Evolutionary conservation across 2,329 filamentous ascomycete genomes (phyloP), one percentile per base, ranked within the genome.

Genomic region (Phyllachora maydis): DNA sequence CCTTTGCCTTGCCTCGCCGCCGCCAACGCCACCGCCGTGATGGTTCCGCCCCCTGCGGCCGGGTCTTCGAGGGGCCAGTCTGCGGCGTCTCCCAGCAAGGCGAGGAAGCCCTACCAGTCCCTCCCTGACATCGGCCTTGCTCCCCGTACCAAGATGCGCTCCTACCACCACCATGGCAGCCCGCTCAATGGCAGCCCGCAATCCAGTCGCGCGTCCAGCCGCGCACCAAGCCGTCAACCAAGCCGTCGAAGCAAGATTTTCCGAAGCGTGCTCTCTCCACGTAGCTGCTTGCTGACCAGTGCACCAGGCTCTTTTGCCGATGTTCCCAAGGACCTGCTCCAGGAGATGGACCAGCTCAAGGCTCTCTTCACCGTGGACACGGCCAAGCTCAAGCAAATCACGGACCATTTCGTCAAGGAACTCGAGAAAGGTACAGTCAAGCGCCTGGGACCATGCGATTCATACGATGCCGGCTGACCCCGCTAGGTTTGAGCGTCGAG

Each of bases 381-480:
- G 1, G 51, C 63, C 18, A 91, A 78, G 56, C 67, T 95, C 26
- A 95, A 95, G 64, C 51, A 74, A 34, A 83, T 98, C 41, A 85
- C 81, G 19, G 59, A 77, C 25, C 85, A 92, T 47, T 98, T 98
- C 46, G 61, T 90, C 23, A 63, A 61, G 16, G 88, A 98, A 56
- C 65, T 98, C 26, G 65, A 71, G 32, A 91, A 91, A 52, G 82
- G 78, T 75, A 46, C n/a, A n/a, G n/a, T n/a, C n/a, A n/a, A 32
- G 52, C 38, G 12, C 7, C 20, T 18, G 7, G n/a, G n/a, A 18
- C 16, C 16, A 18, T 18, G 16, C 16, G 16, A 18, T 18, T n/a
- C 7, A 18, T 18, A 7, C 7, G 7, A 7, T n/a, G 16, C 16
- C 3, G 6, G 4, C 19, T 27, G 21, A 23, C 25, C 6, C 14